Evolutionary conservation across 257 asterid species (phyloP).

Genomic region (Apocynum venetum): DNA sequence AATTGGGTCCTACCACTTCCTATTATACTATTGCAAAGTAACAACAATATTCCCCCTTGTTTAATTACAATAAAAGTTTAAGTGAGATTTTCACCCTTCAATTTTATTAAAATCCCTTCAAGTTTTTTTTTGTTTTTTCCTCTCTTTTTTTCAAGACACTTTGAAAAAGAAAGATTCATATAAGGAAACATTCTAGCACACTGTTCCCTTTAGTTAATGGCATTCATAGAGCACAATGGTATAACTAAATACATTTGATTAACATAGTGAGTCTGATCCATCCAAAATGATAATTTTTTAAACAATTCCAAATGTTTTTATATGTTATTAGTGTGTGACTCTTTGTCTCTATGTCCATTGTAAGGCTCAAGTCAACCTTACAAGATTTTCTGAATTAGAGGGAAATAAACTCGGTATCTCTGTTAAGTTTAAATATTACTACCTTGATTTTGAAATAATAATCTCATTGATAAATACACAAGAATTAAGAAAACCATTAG

Average conservation of each 20-base stretch:
- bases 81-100: constrained; percentile 2
- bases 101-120: background rate
- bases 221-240: background rate
- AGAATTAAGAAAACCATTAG: no score
- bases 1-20: constrained; percentile 13
- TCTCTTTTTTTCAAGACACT: background rate
- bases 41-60: constrained; percentile 22
- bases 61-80: constrained; percentile 2
- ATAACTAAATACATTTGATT: background rate
- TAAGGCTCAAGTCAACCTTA: no score
- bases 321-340: background rate
- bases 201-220: constrained; percentile 9
- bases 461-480: no score
- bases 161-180: constrained; percentile 5
- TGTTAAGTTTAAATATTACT: no score
- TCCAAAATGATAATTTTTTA: no score
- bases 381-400: no score
- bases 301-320: background rate
- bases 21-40: background rate
- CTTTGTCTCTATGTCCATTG: background rate
- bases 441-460: no score
- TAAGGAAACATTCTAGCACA: constrained; percentile 21
- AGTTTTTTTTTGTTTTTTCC: background rate
- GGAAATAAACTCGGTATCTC: no score
- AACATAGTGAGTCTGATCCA: background rate